phyloP scores from a whole-genome alignment of 805 yeast genomes.

The Candida oleophila region DNA sequence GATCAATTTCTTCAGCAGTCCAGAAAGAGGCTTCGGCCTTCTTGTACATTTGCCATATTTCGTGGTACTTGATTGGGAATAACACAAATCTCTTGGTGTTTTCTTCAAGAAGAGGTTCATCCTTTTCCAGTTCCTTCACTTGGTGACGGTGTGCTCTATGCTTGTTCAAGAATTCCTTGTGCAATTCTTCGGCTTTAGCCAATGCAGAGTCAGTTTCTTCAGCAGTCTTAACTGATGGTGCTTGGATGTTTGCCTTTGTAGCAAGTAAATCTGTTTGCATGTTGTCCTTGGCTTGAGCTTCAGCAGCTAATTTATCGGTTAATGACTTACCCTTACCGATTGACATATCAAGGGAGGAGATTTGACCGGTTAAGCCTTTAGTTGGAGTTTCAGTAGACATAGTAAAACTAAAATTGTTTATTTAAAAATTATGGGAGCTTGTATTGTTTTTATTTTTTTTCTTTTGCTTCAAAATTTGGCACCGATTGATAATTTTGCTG shows the following conservation, averaged over 20 bases:
- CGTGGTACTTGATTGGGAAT: slow-evolving; percentile 95
- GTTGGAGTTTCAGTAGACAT: slow-evolving; percentile 62
- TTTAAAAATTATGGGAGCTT: not conserved
- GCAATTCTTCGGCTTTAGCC: slow-evolving; percentile 34
- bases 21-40: slow-evolving; percentile 99
- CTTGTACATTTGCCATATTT: slow-evolving; percentile 98
- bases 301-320: slow-evolving; percentile 44
- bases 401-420: too few species aligned
- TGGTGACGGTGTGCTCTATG: slow-evolving; percentile 73
- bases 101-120: slow-evolving; percentile 85
- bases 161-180: slow-evolving; percentile 53
- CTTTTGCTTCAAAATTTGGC: not conserved
- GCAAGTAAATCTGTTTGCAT: slow-evolving; percentile 17
- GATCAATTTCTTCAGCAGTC: slow-evolving; percentile 99
- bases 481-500: not conserved
- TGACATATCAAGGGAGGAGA: slow-evolving; percentile 38
- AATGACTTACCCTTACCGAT: slow-evolving; percentile 32
- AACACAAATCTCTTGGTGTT: slow-evolving; percentile 87
- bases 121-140: slow-evolving; percentile 73
- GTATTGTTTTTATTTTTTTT: not conserved
- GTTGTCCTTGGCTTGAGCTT: slow-evolving; percentile 33
- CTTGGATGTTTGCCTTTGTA: slow-evolving; percentile 19
- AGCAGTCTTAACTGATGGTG: slow-evolving; percentile 18
- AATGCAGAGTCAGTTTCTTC: slow-evolving; percentile 20
- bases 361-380: slow-evolving; percentile 45